Percentiles rank a stretch among this genome's conserved stretches.
phyloP scores from a whole-genome alignment of 148 eudicot species.

The Vaccinium vitisidaea region DNA sequence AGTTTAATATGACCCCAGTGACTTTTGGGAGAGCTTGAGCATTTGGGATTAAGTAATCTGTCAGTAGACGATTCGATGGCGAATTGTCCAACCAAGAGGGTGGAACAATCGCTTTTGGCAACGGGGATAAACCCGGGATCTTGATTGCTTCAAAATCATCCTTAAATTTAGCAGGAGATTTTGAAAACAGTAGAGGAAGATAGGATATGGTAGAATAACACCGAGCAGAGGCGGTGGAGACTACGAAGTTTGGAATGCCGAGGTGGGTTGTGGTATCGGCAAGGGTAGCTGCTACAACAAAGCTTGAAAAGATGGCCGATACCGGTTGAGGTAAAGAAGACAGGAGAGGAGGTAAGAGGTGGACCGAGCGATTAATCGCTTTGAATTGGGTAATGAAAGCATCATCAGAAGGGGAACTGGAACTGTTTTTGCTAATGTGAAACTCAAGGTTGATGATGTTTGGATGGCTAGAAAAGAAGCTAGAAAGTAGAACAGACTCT shows the following conservation, averaged over 20 bases:
- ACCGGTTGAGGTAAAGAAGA: slow-evolving; percentile 22
- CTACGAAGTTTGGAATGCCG: slow-evolving; percentile 20
- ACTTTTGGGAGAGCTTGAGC: slow-evolving; percentile 18
- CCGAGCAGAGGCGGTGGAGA: slow-evolving; percentile 34
- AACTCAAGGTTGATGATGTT: slow-evolving; percentile 17
- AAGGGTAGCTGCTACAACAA: slow-evolving; percentile 30
- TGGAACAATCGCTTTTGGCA: slow-evolving; percentile 25
- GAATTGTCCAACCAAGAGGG: slow-evolving; percentile 24
- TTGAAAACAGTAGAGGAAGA: slow-evolving; percentile 11
- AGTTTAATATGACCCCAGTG: slow-evolving; percentile 27
- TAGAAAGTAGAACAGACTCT: slow-evolving; percentile 24
- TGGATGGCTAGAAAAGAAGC: slow-evolving; percentile 31
- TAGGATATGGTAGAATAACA: slow-evolving; percentile 25
- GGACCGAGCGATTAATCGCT: slow-evolving; percentile 30
- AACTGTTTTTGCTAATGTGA: background rate
- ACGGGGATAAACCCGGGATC: slow-evolving; percentile 25
- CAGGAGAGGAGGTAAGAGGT: slow-evolving; percentile 28
- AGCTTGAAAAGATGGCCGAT: slow-evolving; percentile 31
- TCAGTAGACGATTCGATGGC: slow-evolving; percentile 19
- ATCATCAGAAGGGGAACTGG: slow-evolving; percentile 16
- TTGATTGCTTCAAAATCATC: slow-evolving; percentile 11
- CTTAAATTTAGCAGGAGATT: background rate
- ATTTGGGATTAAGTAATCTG: slow-evolving; percentile 16
- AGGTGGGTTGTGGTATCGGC: slow-evolving; percentile 5
- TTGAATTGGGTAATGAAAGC: slow-evolving; percentile 32